Percentiles rank a stretch among this genome's conserved stretches.
Conservation (phyloP, 441 rosid species). For the Cnidoscolus chayamansa region DNA sequence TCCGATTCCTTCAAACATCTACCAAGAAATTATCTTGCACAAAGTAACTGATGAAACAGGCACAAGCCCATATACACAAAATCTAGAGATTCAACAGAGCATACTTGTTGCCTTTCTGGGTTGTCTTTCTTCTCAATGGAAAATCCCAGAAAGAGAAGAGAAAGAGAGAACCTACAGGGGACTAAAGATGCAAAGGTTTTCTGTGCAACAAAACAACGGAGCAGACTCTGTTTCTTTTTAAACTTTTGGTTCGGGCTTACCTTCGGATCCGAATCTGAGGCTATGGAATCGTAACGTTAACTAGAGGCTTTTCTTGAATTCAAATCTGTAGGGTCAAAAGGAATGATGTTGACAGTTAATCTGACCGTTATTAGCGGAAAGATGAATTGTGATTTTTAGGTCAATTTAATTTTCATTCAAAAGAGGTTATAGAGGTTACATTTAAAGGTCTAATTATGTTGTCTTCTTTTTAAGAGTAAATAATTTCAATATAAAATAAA, state of each 20-base stretch:
- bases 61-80: not conserved
- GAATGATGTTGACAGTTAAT: constrained; percentile 22
- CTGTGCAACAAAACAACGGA: not conserved
- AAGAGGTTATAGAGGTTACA: too few relatives aligned
- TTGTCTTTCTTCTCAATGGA: not conserved
- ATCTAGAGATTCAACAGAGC: not conserved
- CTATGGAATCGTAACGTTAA: constrained; percentile 38
- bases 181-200: not conserved
- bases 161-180: not conserved
- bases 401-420: too few relatives aligned
- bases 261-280: constrained; percentile 27
- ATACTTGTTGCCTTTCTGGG: constrained; percentile 24
- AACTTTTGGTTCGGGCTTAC: constrained; percentile 15
- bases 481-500: too few relatives aligned
- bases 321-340: constrained; percentile 31
- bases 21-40: not conserved
- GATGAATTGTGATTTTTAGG: too few relatives aligned
- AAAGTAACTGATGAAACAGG: constrained; percentile 18
- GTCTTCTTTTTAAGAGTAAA: too few relatives aligned
- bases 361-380: too few relatives aligned
- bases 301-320: constrained; percentile 37
- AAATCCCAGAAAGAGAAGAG: constrained; percentile 19
- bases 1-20: not conserved
- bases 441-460: too few relatives aligned
- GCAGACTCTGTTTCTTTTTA: not conserved